A percentile compares a stretch with the other conserved stretches of the same genome.
Conservation (phyloP, 2,329 filamentous ascomycete genomes). For the Hypomyces rosellus region DNA sequence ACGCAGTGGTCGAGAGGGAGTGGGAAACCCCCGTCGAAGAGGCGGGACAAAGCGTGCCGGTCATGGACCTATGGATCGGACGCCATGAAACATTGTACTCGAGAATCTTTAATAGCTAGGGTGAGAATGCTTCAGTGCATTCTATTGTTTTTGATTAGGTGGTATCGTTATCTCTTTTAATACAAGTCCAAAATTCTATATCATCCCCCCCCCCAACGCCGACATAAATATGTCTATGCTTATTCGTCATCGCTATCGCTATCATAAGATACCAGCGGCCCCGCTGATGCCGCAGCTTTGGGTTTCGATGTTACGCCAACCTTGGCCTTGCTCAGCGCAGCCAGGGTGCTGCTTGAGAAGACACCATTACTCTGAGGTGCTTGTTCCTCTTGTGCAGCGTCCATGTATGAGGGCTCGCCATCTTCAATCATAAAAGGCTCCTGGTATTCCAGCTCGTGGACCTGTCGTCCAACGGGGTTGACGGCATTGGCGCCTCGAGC, state of each 20-base stretch:
- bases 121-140: neutral
- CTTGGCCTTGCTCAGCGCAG: slow-evolving; percentile 60
- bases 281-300: slow-evolving; percentile 47
- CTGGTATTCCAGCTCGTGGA: slow-evolving; percentile 58
- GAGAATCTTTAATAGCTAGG: slow-evolving; percentile 75
- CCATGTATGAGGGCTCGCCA: slow-evolving; percentile 41
- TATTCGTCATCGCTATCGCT: slow-evolving; percentile 73
- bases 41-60: slow-evolving; percentile 68
- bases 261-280: slow-evolving; percentile 80
- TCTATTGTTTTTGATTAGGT: slow-evolving; percentile 8
- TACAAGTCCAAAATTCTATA: slow-evolving; percentile 11
- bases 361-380: slow-evolving; percentile 52
- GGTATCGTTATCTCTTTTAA: slow-evolving; percentile 25
- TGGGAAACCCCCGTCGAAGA: slow-evolving; percentile 55
- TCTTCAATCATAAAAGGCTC: slow-evolving; percentile 52
- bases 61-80: slow-evolving; percentile 78
- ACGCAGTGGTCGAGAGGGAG: slow-evolving; percentile 51
- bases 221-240: slow-evolving; percentile 12
- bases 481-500: slow-evolving; percentile 67
- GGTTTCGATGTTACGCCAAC: slow-evolving; percentile 49
- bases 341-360: slow-evolving; percentile 74
- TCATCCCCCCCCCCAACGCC: slow-evolving; percentile 5
- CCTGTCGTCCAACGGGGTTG: slow-evolving; percentile 51
- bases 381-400: slow-evolving; percentile 26
- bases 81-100: slow-evolving; percentile 79